Percentiles rank a stretch among this genome's conserved stretches.
Conservation (phyloP, 1,284 basidiomycete species). For the Ganoderma resinaceum region DNA sequence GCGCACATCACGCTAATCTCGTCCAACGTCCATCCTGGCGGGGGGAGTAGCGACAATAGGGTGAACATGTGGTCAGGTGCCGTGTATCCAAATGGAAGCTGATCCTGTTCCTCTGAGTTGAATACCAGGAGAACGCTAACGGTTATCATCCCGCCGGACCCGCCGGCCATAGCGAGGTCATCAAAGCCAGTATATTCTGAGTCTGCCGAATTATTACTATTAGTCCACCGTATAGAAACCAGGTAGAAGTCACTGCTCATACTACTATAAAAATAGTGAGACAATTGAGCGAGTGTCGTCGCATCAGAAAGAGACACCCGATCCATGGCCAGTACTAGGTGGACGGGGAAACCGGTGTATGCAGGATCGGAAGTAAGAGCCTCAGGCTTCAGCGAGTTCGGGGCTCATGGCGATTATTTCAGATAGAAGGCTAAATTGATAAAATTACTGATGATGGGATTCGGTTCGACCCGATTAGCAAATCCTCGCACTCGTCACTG, state of each 20-base stretch:
- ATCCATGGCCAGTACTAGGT: background rate
- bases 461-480: background rate
- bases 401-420: background rate
- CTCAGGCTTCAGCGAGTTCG: background rate
- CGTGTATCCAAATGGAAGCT: slow-evolving; percentile 5
- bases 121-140: background rate
- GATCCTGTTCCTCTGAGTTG: no score
- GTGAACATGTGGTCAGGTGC: background rate
- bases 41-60: background rate
- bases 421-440: background rate
- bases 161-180: background rate
- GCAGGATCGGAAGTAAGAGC: background rate
- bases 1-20: slow-evolving; percentile 23
- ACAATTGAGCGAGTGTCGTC: background rate
- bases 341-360: background rate
- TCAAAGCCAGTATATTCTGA: background rate
- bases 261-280: background rate
- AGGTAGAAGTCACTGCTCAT: background rate
- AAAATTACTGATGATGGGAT: background rate
- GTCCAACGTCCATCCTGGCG: slow-evolving; percentile 26
- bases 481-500: no score
- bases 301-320: background rate
- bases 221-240: background rate
- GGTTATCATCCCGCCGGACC: background rate
- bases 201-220: background rate